Evolutionary conservation across 129 eudicot genomes (phyloP).

Genomic region (Lonicera japonica): DNA sequence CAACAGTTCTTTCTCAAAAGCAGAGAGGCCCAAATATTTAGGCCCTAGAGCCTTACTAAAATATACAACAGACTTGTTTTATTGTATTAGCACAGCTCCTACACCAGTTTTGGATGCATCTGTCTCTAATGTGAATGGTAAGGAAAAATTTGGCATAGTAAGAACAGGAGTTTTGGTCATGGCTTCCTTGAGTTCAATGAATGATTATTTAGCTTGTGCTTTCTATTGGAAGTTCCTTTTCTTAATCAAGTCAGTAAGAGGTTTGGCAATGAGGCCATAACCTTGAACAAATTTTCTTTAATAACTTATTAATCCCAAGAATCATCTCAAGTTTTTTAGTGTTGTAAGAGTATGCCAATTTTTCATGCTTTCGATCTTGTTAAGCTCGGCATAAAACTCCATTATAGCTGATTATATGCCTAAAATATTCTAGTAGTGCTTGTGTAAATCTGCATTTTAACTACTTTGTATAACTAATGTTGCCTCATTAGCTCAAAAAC

Average conservation of each 20-base stretch:
- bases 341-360: neutral
- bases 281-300: conserved; percentile 6
- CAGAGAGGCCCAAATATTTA: neutral
- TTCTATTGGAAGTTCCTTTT: conserved; percentile 8
- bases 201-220: neutral
- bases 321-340: neutral
- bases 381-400: conserved; percentile 10
- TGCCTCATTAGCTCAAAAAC: neutral
- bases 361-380: neutral
- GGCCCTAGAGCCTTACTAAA: neutral
- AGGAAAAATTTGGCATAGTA: neutral
- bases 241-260: conserved; percentile 1
- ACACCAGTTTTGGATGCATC: conserved; percentile 6
- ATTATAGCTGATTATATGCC: neutral
- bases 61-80: neutral
- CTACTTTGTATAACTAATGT: neutral
- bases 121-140: conserved; percentile 9
- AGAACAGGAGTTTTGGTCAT: conserved; percentile 7
- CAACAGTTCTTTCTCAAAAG: conserved; percentile 11
- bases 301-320: conserved; percentile 10
- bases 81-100: conserved; percentile 7
- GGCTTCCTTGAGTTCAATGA: neutral
- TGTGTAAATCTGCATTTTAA: conserved; percentile 10
- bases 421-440: neutral
- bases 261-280: conserved; percentile 1